Evolutionary conservation across 176 grass and related monocot genomes (phyloP), one percentile per base, ranked within the genome.

Genomic region (Eragrostis nindensis): DNA sequence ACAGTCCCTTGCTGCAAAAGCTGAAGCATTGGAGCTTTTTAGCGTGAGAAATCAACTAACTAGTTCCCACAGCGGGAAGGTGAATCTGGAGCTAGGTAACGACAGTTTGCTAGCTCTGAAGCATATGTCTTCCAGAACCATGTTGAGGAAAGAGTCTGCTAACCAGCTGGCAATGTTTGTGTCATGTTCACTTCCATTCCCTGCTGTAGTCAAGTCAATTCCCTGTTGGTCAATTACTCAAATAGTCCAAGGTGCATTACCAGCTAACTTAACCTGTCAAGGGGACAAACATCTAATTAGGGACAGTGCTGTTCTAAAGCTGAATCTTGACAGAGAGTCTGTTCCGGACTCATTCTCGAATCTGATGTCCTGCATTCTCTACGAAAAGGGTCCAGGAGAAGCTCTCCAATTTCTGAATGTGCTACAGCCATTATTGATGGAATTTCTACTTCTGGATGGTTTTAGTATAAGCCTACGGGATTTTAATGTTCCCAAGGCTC

Each of bases 21-120:
- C 95, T 18, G 95, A 98, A 85, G 95, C 90, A 1, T 40, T 89
- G n/a, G 92, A 98, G 76, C 85, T 98, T 66, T 98, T 98, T 68
- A 98, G 95, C 3, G 95, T 98, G 5, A 86, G 89, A 62, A 92
- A 84, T 15, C 95, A 98, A 18, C 52, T 95, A 7, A 81, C 76
- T 21, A 95, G 91, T 63, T 95, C 92, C 2, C 93, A 95, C 78
- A 93, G 70, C 47, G 92, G 96, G 38, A 91, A 86, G 8, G 75
- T 98, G 8, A 95, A 92, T 80, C 76, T 95, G 42, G 88, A 98
- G 78, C 76, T 98, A 36, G 82, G 81, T 52, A 91, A 91, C 60
- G 96, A 98, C 76, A 75, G 86, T 45, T 83, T 95, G 53, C 67
- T 98, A 13, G 86, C 90, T 60, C 84, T 98, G 86, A 98, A 93